These are phyloP conservation scores for Thecamonas trahens DNA, from an alignment of 78 protist species.

Conservation along the genomic window DNA sequence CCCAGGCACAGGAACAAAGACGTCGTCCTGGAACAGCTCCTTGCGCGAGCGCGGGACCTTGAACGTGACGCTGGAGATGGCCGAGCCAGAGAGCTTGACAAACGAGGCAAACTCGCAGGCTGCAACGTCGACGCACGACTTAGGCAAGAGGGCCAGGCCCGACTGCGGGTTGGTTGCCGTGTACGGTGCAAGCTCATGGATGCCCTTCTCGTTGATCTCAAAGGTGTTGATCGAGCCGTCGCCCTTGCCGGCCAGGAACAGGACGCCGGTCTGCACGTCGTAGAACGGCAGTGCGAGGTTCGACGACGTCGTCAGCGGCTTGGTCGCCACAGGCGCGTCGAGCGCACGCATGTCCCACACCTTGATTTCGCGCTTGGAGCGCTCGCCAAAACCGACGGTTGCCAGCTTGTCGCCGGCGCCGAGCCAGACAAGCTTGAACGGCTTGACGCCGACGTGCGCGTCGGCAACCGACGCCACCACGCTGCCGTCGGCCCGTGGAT, in stretches of 20 bases:
- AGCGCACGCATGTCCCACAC: conserved; percentile 19
- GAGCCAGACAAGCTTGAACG: conserved; percentile 13
- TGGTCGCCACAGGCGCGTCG: background rate
- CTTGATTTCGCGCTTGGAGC: conserved; percentile 19
- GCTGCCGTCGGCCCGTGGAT: conserved; percentile 26
- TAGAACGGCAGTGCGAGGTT: conserved; percentile 24
- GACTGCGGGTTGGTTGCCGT: too few relatives aligned
- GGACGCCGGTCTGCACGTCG: conserved; percentile 31
- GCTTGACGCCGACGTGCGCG: conserved; percentile 42
- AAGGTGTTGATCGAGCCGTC: conserved; percentile 10
- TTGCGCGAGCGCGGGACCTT: too few relatives aligned
- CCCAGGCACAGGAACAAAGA: too few relatives aligned
- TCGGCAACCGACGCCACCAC: background rate
- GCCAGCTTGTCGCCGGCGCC: conserved; percentile 13
- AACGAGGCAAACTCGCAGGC: too few relatives aligned
- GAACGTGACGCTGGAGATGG: too few relatives aligned
- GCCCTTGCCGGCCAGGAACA: conserved; percentile 50
- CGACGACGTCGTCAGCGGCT: conserved; percentile 10
- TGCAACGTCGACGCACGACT: too few relatives aligned
- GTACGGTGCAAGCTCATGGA: too few relatives aligned
- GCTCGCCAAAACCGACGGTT: conserved; percentile 34
- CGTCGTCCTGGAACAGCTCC: too few relatives aligned
- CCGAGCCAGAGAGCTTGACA: too few relatives aligned
- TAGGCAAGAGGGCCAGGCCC: too few relatives aligned
- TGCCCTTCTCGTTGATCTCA: too few relatives aligned